A percentile compares a stretch with the other conserved stretches of the same genome.
Evolutionary conservation across 2,329 filamentous ascomycete species (phyloP).

Genomic region (Anthostomella pinea): DNA sequence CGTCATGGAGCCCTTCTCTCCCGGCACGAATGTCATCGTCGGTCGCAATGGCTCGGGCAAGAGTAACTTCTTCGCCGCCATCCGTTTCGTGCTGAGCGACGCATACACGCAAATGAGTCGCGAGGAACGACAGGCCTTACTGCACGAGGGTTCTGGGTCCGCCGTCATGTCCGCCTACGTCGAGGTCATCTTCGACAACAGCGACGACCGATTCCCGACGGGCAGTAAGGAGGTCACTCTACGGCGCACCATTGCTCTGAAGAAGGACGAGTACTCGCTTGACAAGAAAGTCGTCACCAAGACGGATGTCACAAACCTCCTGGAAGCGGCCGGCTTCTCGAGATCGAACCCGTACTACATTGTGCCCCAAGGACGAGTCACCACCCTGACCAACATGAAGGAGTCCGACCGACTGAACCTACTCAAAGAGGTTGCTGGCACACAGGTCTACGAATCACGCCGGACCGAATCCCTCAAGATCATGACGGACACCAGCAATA

Average conservation of each 20-base stretch:
- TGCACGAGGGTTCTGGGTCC: slow-evolving; percentile 97
- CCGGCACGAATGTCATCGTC: slow-evolving; percentile 97
- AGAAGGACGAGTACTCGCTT: slow-evolving; percentile 98
- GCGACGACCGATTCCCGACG: slow-evolving; percentile 90
- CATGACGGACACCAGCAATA: slow-evolving; percentile 94
- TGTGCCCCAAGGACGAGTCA: slow-evolving; percentile 94
- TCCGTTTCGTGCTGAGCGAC: slow-evolving; percentile 97
- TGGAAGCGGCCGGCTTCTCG: slow-evolving; percentile 95
- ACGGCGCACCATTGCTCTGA: slow-evolving; percentile 90
- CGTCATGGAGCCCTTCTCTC: slow-evolving; percentile 96
- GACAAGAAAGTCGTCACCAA: slow-evolving; percentile 97
- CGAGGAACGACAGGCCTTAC: slow-evolving; percentile 89
- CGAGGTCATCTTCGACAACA: slow-evolving; percentile 98
- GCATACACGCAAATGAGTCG: slow-evolving; percentile 94
- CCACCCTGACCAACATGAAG: slow-evolving; percentile 97
- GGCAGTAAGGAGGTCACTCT: slow-evolving; percentile 87
- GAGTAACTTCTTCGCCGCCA: slow-evolving; percentile 99
- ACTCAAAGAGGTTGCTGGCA: slow-evolving; percentile 96
- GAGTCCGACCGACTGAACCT: slow-evolving; percentile 86
- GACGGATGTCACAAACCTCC: slow-evolving; percentile 87
- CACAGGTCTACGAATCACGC: slow-evolving; percentile 92
- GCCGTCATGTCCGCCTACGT: slow-evolving; percentile 99
- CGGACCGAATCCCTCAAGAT: slow-evolving; percentile 92
- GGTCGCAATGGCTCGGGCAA: slow-evolving; percentile 99
- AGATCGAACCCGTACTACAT: slow-evolving; percentile 99